These are phyloP conservation scores for Ogataea henricii DNA, from an alignment of 805 yeast genomes.

Conservation along the genomic window DNA sequence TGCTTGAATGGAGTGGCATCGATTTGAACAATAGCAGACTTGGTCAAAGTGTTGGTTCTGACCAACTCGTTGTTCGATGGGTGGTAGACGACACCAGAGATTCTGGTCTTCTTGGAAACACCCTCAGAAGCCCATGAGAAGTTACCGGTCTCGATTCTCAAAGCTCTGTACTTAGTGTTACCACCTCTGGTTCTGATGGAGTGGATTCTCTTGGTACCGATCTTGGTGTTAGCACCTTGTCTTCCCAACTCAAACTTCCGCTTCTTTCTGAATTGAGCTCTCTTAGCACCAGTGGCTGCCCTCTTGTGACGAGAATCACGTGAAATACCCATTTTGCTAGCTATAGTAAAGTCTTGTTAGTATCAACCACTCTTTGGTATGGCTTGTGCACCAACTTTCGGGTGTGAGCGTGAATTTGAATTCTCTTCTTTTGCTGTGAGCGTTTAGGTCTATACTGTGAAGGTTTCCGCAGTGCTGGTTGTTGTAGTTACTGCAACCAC, in stretches of 20 bases:
- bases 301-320: constrained; percentile 99
- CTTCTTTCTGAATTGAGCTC: constrained; percentile 99
- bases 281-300: constrained; percentile 99
- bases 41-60: constrained; percentile 99
- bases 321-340: constrained; percentile 93
- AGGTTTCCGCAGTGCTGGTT: too few relatives aligned
- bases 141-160: constrained; percentile 98
- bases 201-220: constrained; percentile 98
- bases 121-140: constrained; percentile 99
- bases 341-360: constrained; percentile 1
- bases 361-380: neutral
- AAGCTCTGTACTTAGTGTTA: constrained; percentile 99
- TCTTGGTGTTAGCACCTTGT: constrained; percentile 99
- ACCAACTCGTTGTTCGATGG: constrained; percentile 99
- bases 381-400: neutral
- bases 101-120: constrained; percentile 97
- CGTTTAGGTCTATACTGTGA: neutral
- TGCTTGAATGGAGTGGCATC: constrained; percentile 99
- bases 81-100: constrained; percentile 96
- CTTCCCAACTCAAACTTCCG: constrained; percentile 99
- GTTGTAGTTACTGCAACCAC: too few relatives aligned
- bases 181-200: constrained; percentile 99
- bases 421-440: neutral
- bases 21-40: constrained; percentile 97
- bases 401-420: neutral